Evolutionary conservation across 768 basidiomycete genomes (phyloP).

Genomic region (Russula dissimulans): DNA sequence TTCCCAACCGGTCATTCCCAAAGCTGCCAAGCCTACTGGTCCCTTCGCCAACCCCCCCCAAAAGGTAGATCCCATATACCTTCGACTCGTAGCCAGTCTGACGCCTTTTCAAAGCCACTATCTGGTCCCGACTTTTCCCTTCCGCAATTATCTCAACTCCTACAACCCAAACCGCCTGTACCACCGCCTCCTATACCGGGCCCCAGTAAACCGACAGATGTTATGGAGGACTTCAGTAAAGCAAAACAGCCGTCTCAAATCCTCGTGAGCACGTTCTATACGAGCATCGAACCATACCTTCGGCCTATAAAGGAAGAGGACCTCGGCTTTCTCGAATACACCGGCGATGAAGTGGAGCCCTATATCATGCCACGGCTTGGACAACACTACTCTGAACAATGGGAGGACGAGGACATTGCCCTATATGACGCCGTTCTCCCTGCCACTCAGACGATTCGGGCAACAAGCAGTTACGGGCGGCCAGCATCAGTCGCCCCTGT

Average conservation of each 20-base stretch:
- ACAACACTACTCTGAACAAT: conserved; percentile 79
- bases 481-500: conserved; percentile 39
- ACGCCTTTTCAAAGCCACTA: conserved; percentile 21
- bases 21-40: conserved; percentile 46
- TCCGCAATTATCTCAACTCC: conserved; percentile 40
- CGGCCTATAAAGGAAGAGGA: conserved; percentile 91
- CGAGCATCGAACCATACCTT: conserved; percentile 83
- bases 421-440: conserved; percentile 36
- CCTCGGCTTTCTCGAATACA: conserved; percentile 84
- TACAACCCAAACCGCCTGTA: conserved; percentile 54
- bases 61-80: conserved; percentile 35
- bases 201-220: conserved; percentile 77
- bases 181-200: conserved; percentile 59
- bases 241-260: conserved; percentile 67
- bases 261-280: conserved; percentile 70
- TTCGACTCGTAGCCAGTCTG: neutral
- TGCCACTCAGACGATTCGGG: conserved; percentile 32
- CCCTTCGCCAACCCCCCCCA: conserved; percentile 33
- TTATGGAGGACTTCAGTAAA: conserved; percentile 84
- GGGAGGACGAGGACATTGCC: conserved; percentile 84
- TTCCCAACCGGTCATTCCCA: conserved; percentile 35
- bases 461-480: conserved; percentile 25
- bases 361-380: conserved; percentile 82
- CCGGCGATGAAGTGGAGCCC: conserved; percentile 83
- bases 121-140: conserved; percentile 54